These are phyloP conservation scores for Maudiozyma pseudohumilis DNA, from an alignment of 805 yeast genomes.

Conservation along the genomic window DNA sequence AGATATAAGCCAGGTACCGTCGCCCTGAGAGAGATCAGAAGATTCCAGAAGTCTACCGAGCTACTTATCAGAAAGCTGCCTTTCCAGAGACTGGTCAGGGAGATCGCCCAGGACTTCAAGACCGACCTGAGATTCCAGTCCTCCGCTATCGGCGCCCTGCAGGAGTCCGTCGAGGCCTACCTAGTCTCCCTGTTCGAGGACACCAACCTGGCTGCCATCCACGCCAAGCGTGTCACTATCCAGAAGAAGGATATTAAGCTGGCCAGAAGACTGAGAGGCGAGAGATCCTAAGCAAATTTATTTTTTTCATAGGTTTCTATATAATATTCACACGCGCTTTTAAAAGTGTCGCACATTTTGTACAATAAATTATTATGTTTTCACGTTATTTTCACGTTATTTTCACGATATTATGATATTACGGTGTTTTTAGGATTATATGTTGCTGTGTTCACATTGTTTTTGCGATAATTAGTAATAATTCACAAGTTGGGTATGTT, in stretches of 20 bases:
- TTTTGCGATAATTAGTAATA: too few species aligned
- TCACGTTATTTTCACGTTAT: too few species aligned
- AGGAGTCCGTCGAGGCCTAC: constrained; percentile 98
- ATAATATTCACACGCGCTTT: too few species aligned
- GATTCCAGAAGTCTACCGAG: constrained; percentile 95
- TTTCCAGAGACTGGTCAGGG: constrained; percentile 93
- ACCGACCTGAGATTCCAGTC: constrained; percentile 94
- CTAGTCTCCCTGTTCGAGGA: constrained; percentile 93
- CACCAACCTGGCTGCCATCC: constrained; percentile 96
- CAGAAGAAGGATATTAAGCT: constrained; percentile 97
- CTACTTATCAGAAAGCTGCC: constrained; percentile 92
- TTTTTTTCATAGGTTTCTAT: too few species aligned
- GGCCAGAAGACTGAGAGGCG: constrained; percentile 97
- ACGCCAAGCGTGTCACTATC: constrained; percentile 97
- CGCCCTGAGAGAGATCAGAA: constrained; percentile 93
- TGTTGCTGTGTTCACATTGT: too few species aligned
- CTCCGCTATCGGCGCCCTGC: constrained; percentile 94
- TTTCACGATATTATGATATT: too few species aligned
- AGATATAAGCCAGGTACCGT: constrained; percentile 97
- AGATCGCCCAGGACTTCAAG: constrained; percentile 90
- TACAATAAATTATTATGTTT: too few species aligned
- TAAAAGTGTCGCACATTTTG: too few species aligned
- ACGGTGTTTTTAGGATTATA: too few species aligned
- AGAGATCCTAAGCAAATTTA: constrained; percentile 80
- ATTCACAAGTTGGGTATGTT: too few species aligned